A percentile compares a stretch with the other conserved stretches of the same genome.
Conservation (phyloP, 2,329 filamentous ascomycete genomes). For the Alternaria longipes region DNA sequence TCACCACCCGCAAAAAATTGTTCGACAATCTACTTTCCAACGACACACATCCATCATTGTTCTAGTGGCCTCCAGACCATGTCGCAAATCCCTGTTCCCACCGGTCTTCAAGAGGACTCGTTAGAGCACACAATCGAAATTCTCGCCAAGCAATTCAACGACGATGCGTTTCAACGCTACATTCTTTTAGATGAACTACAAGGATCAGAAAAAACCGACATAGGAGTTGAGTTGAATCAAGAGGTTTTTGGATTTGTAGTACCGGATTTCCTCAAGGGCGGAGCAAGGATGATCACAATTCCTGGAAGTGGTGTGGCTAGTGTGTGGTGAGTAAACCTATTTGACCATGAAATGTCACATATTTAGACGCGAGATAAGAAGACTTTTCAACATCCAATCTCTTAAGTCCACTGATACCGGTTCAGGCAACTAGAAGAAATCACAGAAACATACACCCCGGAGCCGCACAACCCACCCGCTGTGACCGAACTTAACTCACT, state of each 20-base stretch:
- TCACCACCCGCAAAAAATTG: neutral
- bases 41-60: rapidly evolving
- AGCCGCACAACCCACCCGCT: slow-evolving; percentile 3
- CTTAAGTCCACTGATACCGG: neutral
- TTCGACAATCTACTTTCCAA: neutral
- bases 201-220: neutral
- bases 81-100: slow-evolving; percentile 11
- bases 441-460: neutral
- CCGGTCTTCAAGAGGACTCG: slow-evolving; percentile 10
- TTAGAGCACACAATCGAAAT: slow-evolving; percentile 16
- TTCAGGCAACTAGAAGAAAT: neutral
- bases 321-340: slow-evolving; percentile 12
- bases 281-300: slow-evolving; percentile 13
- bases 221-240: slow-evolving; percentile 5
- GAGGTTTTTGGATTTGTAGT: slow-evolving; percentile 7
- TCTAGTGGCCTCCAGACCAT: neutral
- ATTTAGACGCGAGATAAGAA: no score
- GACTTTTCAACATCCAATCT: no score
- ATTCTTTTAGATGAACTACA: slow-evolving; percentile 3
- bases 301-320: slow-evolving; percentile 9
- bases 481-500: slow-evolving; percentile 7
- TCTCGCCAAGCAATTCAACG: slow-evolving; percentile 9
- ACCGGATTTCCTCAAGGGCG: neutral
- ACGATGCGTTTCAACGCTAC: slow-evolving; percentile 15
- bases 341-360: neutral